phyloP scores from a whole-genome alignment of 768 basidiomycete species.

The Rhizopogon sp. region DNA sequence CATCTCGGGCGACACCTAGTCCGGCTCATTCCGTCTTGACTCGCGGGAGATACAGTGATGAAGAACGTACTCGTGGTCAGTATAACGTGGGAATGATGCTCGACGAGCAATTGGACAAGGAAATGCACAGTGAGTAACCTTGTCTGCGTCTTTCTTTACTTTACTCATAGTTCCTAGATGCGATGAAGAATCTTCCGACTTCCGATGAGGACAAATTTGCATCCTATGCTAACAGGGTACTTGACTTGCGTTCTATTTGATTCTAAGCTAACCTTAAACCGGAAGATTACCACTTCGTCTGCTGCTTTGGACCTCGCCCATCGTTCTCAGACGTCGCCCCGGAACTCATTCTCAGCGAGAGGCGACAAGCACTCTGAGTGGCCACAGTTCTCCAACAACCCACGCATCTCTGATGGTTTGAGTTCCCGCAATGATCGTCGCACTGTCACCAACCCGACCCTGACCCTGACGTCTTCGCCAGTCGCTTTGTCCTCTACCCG shows the following conservation, averaged over 20 bases:
- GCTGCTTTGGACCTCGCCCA: slow-evolving; percentile 93
- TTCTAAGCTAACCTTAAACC: slow-evolving; percentile 1
- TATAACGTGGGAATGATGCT: slow-evolving; percentile 88
- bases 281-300: slow-evolving; percentile 77
- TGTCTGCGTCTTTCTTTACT: slow-evolving; percentile 3
- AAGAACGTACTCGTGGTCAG: slow-evolving; percentile 53
- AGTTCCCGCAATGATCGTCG: slow-evolving; percentile 58
- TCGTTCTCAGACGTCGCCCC: slow-evolving; percentile 75
- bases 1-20: slow-evolving; percentile 50
- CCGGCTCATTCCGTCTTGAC: slow-evolving; percentile 51
- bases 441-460: slow-evolving; percentile 67
- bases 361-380: slow-evolving; percentile 84
- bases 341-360: slow-evolving; percentile 51
- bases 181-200: slow-evolving; percentile 82
- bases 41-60: slow-evolving; percentile 50
- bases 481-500: slow-evolving; percentile 42
- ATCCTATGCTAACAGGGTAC: slow-evolving; percentile 61
- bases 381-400: slow-evolving; percentile 77
- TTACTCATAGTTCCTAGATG: slow-evolving; percentile 46
- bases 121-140: slow-evolving; percentile 78
- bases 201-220: slow-evolving; percentile 87
- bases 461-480: slow-evolving; percentile 54
- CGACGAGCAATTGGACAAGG: slow-evolving; percentile 89
- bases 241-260: slow-evolving; percentile 1
- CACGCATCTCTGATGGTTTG: slow-evolving; percentile 57